phyloP scores from a whole-genome alignment of 108 stramenopile genomes.

The Skeletonema marinoi region DNA sequence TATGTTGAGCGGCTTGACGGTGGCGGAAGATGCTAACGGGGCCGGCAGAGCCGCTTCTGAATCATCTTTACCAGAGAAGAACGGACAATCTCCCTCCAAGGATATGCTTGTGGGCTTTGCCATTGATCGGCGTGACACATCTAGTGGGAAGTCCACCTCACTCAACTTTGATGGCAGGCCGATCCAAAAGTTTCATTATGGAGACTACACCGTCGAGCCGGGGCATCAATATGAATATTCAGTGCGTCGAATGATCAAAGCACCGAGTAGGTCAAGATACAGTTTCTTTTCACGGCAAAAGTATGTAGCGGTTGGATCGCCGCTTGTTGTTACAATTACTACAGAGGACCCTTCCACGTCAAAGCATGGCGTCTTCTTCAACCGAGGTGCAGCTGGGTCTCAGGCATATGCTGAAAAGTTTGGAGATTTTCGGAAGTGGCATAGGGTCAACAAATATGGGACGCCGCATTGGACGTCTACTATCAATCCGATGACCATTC shows the following conservation, averaged over 20 bases:
- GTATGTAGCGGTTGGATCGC: constrained; percentile 15
- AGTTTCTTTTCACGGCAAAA: neutral
- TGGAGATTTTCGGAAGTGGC: constrained; percentile 30
- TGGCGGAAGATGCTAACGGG: too few relatives aligned
- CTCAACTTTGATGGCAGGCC: constrained; percentile 35
- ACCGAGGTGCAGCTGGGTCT: constrained; percentile 40
- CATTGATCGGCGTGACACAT: constrained; percentile 27
- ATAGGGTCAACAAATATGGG: constrained; percentile 18
- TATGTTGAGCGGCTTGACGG: too few relatives aligned
- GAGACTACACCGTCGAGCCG: constrained; percentile 33
- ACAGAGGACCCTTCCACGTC: constrained; percentile 36
- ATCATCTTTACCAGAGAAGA: neutral
- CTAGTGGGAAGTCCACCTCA: constrained; percentile 10
- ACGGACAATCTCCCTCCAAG: neutral
- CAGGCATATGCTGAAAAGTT: constrained; percentile 35
- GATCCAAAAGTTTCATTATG: constrained; percentile 39
- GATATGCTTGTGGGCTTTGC: constrained; percentile 30
- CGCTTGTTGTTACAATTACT: constrained; percentile 13
- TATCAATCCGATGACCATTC: constrained; percentile 42
- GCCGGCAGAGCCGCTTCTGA: neutral
- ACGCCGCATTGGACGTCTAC: constrained; percentile 10
- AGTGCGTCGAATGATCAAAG: constrained; percentile 28
- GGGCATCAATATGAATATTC: constrained; percentile 32
- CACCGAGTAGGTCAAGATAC: neutral
- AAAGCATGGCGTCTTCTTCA: constrained; percentile 43